Evolutionary conservation across 2,329 filamentous ascomycete species (phyloP), one percentile per base, ranked within the genome.

Genomic region (Didymella pinodella): DNA sequence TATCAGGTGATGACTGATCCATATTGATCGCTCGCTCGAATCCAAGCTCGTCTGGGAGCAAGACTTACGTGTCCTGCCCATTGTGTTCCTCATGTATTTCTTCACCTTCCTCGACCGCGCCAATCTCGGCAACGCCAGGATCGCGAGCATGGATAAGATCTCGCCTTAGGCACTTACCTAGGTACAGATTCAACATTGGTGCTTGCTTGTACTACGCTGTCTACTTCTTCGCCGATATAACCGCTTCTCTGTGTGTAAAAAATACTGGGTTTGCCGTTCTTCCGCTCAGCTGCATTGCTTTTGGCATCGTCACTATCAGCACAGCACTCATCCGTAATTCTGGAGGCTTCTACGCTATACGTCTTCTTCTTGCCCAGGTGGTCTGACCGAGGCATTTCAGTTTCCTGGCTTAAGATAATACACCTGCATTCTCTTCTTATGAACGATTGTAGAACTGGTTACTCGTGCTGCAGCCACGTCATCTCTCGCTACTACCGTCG

Each of bases 301-400:
- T 49, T 22, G 47, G 47, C 2, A n/a, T 31, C 16, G 48, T 50
- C 16, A 50, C 48, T 22, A 31, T 50, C 18, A 16, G 36, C 4
- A 50, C 48, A 3, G 48, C 48, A 2, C 41, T 41, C 12, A 25
- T 50, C 11, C 48, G 14, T 12, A 41, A 32, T n/a, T 18, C 34
- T 7, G 48, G 32, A 31, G 48, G 48, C 1, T 50, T 50, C 69
- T 49, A 49, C 18, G 25, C 47, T 7, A 29, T 41, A 16, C 47
- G 47, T 20, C 14, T 49, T 14, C n/a, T 49, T 16, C 47, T 41
- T 22, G 22, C 22, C 22, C 22, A 22, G 22, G 22, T 6, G 47
- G 47, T 14, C 47, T 49, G 4, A 41, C 47, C 11, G 47, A 49
- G 26, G 22, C 47, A 16, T 49, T 49, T 18, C 47, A 49, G 16